phyloP scores from a whole-genome alignment of 2,329 filamentous ascomycete species.

The Cyphellophora europaea region DNA sequence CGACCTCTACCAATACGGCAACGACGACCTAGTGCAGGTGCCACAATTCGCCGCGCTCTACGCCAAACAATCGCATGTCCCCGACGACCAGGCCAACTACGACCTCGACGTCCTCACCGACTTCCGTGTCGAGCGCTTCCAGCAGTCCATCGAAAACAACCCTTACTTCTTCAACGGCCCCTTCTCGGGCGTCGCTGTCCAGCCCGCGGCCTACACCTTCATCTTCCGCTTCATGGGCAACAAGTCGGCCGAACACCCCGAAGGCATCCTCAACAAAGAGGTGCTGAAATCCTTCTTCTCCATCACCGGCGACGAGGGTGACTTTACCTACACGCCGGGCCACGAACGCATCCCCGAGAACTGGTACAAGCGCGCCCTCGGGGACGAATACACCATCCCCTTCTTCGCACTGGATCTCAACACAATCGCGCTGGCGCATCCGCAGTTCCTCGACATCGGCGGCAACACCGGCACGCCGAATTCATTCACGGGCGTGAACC shows the following conservation, averaged over 20 bases:
- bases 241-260: conserved; percentile 32
- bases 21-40: conserved; percentile 5
- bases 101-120: conserved; percentile 1
- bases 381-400: conserved; percentile 32
- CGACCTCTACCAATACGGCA: conserved; percentile 13
- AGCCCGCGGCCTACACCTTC: conserved; percentile 41
- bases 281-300: conserved; percentile 39
- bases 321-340: conserved; percentile 36
- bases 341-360: conserved; percentile 44
- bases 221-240: conserved; percentile 35
- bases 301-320: conserved; percentile 32
- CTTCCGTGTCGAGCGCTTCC: conserved; percentile 29
- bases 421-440: conserved; percentile 28
- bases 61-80: conserved; percentile 1
- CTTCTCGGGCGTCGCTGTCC: conserved; percentile 39
- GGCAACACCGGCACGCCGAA: conserved; percentile 44
- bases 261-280: conserved; percentile 27
- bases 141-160: conserved; percentile 41
- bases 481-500: conserved; percentile 40
- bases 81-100: conserved; percentile 1
- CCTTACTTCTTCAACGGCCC: conserved; percentile 48
- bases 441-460: conserved; percentile 36
- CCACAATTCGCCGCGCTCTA: conserved; percentile 6
- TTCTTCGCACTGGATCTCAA: conserved; percentile 35
- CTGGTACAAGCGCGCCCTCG: conserved; percentile 35